Evolutionary conservation across 768 basidiomycete species (phyloP).

Genomic region (Tulasnella sp.): DNA sequence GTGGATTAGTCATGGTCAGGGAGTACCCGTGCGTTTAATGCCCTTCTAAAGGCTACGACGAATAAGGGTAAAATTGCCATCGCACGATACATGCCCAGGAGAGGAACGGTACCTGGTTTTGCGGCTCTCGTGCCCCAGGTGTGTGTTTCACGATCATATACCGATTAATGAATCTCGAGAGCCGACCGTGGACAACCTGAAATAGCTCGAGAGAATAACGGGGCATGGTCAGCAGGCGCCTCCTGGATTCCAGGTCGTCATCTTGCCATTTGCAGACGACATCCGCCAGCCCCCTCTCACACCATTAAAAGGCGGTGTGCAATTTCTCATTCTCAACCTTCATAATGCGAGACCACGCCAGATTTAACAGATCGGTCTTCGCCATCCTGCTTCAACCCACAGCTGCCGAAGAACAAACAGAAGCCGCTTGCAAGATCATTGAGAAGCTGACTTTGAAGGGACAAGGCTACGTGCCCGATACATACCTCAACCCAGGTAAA

Average conservation of each 20-base stretch:
- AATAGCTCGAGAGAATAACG: constrained; percentile 56
- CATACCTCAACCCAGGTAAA: constrained; percentile 84
- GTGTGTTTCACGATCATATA: constrained; percentile 9
- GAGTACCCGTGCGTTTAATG: constrained; percentile 83
- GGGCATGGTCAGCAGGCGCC: constrained; percentile 62
- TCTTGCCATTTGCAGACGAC: constrained; percentile 91
- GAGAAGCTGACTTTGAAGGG: constrained; percentile 61
- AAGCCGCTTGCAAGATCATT: constrained; percentile 61
- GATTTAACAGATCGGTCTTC: too few species aligned
- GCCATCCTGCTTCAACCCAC: not conserved
- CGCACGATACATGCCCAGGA: constrained; percentile 55
- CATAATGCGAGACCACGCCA: too few species aligned
- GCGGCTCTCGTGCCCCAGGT: constrained; percentile 85
- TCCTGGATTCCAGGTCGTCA: constrained; percentile 85
- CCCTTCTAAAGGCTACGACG: constrained; percentile 71
- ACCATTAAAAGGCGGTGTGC: constrained; percentile 48
- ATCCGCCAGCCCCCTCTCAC: constrained; percentile 69
- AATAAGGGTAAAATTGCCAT: constrained; percentile 74
- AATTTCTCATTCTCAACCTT: too few species aligned
- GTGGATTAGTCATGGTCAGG: constrained; percentile 74
- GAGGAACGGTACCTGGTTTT: constrained; percentile 65
- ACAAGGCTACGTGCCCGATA: constrained; percentile 79
- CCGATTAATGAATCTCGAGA: too few species aligned
- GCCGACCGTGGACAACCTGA: too few species aligned
- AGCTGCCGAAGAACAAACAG: constrained; percentile 60